phyloP scores from a whole-genome alignment of 805 yeast genomes.

The Hanseniaspora thailandica region DNA sequence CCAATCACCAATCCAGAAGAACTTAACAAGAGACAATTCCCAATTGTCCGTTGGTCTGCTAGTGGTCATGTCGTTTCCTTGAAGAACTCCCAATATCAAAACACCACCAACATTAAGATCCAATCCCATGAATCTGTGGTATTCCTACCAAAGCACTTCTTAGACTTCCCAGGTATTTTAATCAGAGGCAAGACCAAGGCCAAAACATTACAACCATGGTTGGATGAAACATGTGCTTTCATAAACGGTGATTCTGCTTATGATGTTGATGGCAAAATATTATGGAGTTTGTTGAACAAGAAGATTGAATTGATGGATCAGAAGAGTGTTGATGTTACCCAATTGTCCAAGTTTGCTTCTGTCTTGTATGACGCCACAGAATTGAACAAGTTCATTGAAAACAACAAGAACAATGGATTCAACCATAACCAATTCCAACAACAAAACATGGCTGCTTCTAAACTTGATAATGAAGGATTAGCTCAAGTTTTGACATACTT shows the following conservation, averaged over 20 bases:
- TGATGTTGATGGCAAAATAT: conserved; percentile 18
- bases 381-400: conserved; percentile 19
- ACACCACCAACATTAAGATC: conserved; percentile 1
- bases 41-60: conserved; percentile 57
- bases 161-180: conserved; percentile 42
- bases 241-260: conserved; percentile 18
- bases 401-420: conserved; percentile 8
- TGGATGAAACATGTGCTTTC: conserved; percentile 31
- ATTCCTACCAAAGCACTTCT: conserved; percentile 18
- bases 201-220: conserved; percentile 62
- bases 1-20: conserved; percentile 6
- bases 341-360: conserved; percentile 24
- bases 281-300: conserved; percentile 22
- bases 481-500: conserved; percentile 30
- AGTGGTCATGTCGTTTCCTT: conserved; percentile 36
- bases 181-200: conserved; percentile 40
- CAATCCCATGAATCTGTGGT: neutral
- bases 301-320: conserved; percentile 17
- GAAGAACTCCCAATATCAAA: conserved; percentile 28
- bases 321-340: neutral
- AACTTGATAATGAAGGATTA: conserved; percentile 29
- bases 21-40: conserved; percentile 45
- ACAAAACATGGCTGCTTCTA: conserved; percentile 29
- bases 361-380: conserved; percentile 28
- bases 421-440: conserved; percentile 17